Conservation (phyloP, 164 flowering plant species). For the Chimonanthus salicifolius region DNA sequence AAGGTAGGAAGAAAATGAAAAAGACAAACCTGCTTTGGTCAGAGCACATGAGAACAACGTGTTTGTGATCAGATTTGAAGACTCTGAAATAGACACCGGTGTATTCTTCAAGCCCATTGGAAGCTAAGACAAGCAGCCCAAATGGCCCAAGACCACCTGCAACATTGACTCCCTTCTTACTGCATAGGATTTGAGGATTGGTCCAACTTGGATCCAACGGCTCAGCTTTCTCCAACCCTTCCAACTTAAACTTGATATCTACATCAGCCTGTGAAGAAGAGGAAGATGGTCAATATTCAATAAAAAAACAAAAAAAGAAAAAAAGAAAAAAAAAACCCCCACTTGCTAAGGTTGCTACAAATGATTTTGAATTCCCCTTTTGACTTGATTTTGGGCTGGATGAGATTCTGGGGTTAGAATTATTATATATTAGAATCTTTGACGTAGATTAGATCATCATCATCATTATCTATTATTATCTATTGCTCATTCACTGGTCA, state of each 20-base stretch:
- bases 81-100: slow-evolving; percentile 56
- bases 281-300: slow-evolving; percentile 19
- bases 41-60: slow-evolving; percentile 60
- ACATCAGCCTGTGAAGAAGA: not conserved
- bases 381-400: not conserved
- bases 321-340: not conserved
- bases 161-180: slow-evolving; percentile 36
- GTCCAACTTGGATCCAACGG: not conserved
- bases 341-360: too few relatives aligned
- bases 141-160: slow-evolving; percentile 53
- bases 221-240: not conserved
- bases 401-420: not conserved
- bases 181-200: not conserved
- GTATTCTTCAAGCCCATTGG: slow-evolving; percentile 42
- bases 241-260: not conserved
- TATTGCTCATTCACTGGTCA: too few relatives aligned
- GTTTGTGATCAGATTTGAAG: slow-evolving; percentile 32
- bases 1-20: not conserved
- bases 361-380: not conserved
- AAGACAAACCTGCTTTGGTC: slow-evolving; percentile 55
- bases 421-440: too few relatives aligned
- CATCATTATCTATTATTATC: too few relatives aligned
- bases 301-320: not conserved
- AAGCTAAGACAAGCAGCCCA: slow-evolving; percentile 48
- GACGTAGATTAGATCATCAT: too few relatives aligned